Base-by-base conservation (phyloP, 2,329 filamentous ascomycete genomes). In the Phaeosphaeriaceae sp. region DNA sequence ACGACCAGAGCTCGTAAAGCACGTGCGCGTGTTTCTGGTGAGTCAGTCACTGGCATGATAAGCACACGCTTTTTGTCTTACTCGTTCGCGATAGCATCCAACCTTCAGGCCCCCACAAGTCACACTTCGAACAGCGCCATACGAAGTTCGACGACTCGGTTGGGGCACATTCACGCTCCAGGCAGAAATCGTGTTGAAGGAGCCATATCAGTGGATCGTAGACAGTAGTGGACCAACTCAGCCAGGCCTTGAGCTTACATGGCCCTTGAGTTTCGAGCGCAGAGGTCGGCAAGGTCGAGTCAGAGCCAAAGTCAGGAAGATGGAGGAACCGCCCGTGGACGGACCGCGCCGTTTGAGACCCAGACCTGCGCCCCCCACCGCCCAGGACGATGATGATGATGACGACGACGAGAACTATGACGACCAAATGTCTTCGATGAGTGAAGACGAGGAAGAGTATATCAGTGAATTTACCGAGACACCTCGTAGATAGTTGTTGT, bases 151-250 rank as follows among this genome's bases (percentile, higher is more conserved):
- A 8, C 71, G 80, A 2, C 56, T 76, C 0, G 80, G 80, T 3
- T 83, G 81, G 81, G 80, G 81, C 0, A 65, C 56, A 4, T 83
- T 83, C 59, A 73, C 66, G 1, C 70, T 82, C n/a, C 63, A 72
- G 13, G 77, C 76, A 0, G 68, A 74, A 43, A 73, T 82, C 2
- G 67, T 81, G 1, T 67, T 83, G 30, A 82, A 81, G 49, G 70
- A 75, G 5, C 78, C 79, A 1, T 83, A 80, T 53, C 72, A 66
- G 5, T 83, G 81, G 81, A 68, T 82, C 1, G 74, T 76, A 5
- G 73, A 76, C 19, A 77, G 80, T 23, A 76, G 76, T 9, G 67
- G 71, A 21, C 72, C 71, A 15, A 64, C 60, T 10, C 76, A 77
- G 48, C 71, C 73, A 1, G 66, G 15, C 51, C 61, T 83, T 23